phyloP scores from a whole-genome alignment of 1,284 basidiomycete genomes.

The Kalmanozyma brasiliensis region DNA sequence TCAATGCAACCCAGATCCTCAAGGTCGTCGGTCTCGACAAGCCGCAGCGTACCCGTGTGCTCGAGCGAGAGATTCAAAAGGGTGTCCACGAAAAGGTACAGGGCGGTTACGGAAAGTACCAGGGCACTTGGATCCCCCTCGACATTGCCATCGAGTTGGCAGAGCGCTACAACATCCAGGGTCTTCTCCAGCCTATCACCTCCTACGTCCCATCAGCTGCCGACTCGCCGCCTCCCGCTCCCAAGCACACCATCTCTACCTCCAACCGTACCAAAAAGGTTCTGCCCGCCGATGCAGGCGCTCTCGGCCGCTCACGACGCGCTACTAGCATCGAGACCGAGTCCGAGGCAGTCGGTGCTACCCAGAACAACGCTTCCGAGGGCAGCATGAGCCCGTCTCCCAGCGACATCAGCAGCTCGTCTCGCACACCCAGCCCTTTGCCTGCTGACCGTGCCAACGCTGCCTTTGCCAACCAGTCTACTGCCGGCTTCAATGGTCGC shows the following conservation, averaged over 20 bases:
- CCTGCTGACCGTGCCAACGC: conserved; percentile 53
- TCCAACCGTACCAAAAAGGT: conserved; percentile 60
- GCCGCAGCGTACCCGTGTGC: conserved; percentile 93
- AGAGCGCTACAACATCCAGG: conserved; percentile 92
- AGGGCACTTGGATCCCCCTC: conserved; percentile 99
- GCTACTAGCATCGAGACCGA: conserved; percentile 65
- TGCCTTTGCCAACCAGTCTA: conserved; percentile 25
- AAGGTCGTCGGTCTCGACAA: conserved; percentile 99
- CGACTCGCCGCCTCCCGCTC: conserved; percentile 90
- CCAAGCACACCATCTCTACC: conserved; percentile 80
- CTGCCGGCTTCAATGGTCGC: conserved; percentile 28
- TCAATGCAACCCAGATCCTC: conserved; percentile 97
- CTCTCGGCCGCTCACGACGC: conserved; percentile 55
- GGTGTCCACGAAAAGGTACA: conserved; percentile 99
- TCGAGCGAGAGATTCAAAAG: conserved; percentile 98
- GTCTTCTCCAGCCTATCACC: conserved; percentile 89
- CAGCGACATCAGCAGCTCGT: conserved; percentile 84
- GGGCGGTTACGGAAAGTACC: conserved; percentile 99
- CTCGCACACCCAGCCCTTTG: conserved; percentile 84
- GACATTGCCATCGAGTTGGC: conserved; percentile 87
- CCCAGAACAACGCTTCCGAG: conserved; percentile 71
- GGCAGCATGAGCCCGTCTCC: conserved; percentile 80
- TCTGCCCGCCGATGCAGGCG: conserved; percentile 51
- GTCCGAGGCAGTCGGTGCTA: conserved; percentile 50
- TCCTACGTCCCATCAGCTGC: conserved; percentile 86